phyloP scores from a whole-genome alignment of 2,329 filamentous ascomycete species.

The Tetracladium maxilliforme region DNA sequence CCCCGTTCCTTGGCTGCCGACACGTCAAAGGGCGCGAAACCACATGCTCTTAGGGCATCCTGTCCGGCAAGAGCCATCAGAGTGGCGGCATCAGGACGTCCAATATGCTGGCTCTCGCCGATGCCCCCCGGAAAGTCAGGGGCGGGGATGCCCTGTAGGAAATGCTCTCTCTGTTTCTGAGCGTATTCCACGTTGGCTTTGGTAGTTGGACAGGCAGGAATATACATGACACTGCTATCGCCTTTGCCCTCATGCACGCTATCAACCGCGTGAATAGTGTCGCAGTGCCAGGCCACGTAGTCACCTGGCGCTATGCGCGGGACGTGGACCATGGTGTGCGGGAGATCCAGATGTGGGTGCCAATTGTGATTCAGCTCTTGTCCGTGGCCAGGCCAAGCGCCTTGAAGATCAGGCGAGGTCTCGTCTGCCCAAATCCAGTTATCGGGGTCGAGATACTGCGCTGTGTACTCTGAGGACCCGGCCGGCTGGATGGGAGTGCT shows the following conservation, averaged over 20 bases:
- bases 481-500: constrained; percentile 23
- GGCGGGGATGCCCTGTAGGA: constrained; percentile 48
- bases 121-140: constrained; percentile 58
- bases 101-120: constrained; percentile 43
- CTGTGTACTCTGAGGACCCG: too few relatives aligned
- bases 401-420: constrained; percentile 48
- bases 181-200: constrained; percentile 58
- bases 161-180: constrained; percentile 52
- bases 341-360: constrained; percentile 45
- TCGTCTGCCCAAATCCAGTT: constrained; percentile 42
- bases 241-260: constrained; percentile 50
- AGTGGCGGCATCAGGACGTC: constrained; percentile 15
- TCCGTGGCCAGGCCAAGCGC: constrained; percentile 44
- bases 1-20: neutral
- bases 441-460: constrained; percentile 26
- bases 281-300: constrained; percentile 45
- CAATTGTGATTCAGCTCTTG: constrained; percentile 43
- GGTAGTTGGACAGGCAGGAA: constrained; percentile 69
- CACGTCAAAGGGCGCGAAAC: constrained; percentile 1
- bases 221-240: constrained; percentile 75
- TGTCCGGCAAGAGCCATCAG: neutral
- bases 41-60: too few relatives aligned
- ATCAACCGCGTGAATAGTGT: constrained; percentile 56
- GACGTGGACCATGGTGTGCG: constrained; percentile 46
- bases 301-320: constrained; percentile 47